A percentile compares a stretch with the other conserved stretches of the same genome.
Conservation (phyloP, 345 rosid species). For the Jatropha curcas region DNA sequence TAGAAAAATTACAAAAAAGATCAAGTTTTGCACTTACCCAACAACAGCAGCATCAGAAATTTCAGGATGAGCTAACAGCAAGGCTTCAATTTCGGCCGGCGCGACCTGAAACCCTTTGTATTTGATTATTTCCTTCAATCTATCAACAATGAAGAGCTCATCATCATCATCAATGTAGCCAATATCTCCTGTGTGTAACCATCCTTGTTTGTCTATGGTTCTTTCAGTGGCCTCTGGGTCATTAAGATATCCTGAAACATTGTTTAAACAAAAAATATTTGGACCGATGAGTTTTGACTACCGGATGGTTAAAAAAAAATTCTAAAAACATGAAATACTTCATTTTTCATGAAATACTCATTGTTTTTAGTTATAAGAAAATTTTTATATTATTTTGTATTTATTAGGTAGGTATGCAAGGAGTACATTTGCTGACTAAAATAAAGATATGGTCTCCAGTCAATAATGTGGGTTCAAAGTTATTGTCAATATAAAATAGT, state of each 20-base stretch:
- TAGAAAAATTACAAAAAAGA: neutral
- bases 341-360: no score
- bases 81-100: constrained; percentile 32
- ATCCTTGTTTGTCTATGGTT: constrained; percentile 57
- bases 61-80: constrained; percentile 22
- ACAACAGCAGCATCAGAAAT: constrained; percentile 38
- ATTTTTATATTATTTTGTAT: no score
- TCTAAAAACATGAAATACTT: no score
- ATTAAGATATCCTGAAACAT: constrained; percentile 53
- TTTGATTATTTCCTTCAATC: constrained; percentile 37
- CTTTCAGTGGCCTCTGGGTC: constrained; percentile 54
- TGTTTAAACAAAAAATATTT: no score
- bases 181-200: constrained; percentile 37
- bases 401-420: no score
- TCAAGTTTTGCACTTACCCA: constrained; percentile 13
- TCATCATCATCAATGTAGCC: constrained; percentile 34
- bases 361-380: no score
- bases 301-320: no score
- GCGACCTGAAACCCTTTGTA: constrained; percentile 41
- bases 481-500: no score
- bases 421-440: no score
- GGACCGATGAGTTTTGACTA: no score
- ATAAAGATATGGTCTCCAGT: no score
- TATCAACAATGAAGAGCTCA: constrained; percentile 37
- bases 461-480: no score